Base-by-base conservation (phyloP, 139 green algal species). In the Chlamydomonas schloesseri region DNA sequence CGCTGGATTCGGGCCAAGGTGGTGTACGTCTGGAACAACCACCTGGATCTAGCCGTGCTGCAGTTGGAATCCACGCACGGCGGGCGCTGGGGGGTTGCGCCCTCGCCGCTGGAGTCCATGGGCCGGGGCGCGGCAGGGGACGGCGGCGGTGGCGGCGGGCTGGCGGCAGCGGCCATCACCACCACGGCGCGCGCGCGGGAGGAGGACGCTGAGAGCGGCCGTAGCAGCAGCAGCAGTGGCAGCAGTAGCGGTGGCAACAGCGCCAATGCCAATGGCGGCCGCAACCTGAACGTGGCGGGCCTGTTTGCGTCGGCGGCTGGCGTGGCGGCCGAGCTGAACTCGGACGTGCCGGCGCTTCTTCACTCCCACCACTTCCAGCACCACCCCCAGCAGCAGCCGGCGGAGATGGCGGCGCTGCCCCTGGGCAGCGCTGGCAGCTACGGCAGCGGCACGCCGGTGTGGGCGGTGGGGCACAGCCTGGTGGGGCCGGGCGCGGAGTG, bases 11-110 rank as follows among this genome's bases (percentile, higher is more conserved):
- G 71, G 0, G 84, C 83, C 2, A 65, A 53, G 11, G 84, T 91
- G 57, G 14, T 91, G 78, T 91, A 88, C 34, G 73, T 91, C 0
- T 95, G 94, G 80, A 42, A 17, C 17, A 88, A 89, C 42, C 89
- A 91, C n/a, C 81, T 96, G 10, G 93, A 94, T 62, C 70, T 96
- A 26, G 93, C 91, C 11, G 81, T 96, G 21, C 90, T 97, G 73
- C 86, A 92, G 81, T 65, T 96, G 53, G 67, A 72, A 24, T 17
- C 58, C 55, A 50, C 53, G 47, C 64, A 65, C 84, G 50, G 47
- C 31, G 46, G 50, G 21, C 57, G 34, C 46, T 47, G 47, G 62
- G 33, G 26, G 42, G 50, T 15, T 18, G 53, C 73, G n/a, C n/a
- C 24, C 26, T 23, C 18, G 24, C 60, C 18, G 60, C 24, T 13